These are phyloP conservation scores for Pyronema omphalodes DNA, from an alignment of 495 filamentous ascomycete genomes.

Conservation along the genomic window DNA sequence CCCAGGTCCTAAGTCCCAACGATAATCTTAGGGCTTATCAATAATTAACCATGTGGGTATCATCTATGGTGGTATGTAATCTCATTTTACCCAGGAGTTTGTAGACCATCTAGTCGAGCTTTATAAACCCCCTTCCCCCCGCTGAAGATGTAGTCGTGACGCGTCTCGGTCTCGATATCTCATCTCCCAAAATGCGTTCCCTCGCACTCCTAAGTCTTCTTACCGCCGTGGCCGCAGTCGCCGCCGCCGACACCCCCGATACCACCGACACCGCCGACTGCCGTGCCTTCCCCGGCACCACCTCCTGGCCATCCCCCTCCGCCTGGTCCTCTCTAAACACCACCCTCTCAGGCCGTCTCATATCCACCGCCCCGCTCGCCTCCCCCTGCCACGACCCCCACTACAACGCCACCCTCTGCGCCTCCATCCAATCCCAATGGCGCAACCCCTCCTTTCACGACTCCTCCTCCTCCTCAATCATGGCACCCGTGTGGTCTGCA, in stretches of 20 bases:
- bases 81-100: too few relatives aligned
- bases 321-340: conserved; percentile 31
- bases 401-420: conserved; percentile 30
- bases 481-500: conserved; percentile 30
- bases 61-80: too few relatives aligned
- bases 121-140: too few relatives aligned
- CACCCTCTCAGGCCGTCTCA: conserved; percentile 29
- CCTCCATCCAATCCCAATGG: conserved; percentile 7
- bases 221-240: too few relatives aligned
- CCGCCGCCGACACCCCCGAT: background rate
- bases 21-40: too few relatives aligned
- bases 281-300: conserved; percentile 33
- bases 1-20: too few relatives aligned
- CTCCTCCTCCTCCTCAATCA: conserved; percentile 27
- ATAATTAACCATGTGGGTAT: too few relatives aligned
- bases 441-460: conserved; percentile 11
- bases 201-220: too few relatives aligned
- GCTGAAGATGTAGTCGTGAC: too few relatives aligned
- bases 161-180: too few relatives aligned
- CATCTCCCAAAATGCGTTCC: too few relatives aligned
- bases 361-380: conserved; percentile 34
- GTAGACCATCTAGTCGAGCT: too few relatives aligned
- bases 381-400: conserved; percentile 35
- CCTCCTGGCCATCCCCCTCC: conserved; percentile 28
- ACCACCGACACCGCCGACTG: conserved; percentile 25